These are phyloP conservation scores for Fomitopsis pinicola DNA, from an alignment of 1,284 basidiomycete species.

Conservation along the genomic window DNA sequence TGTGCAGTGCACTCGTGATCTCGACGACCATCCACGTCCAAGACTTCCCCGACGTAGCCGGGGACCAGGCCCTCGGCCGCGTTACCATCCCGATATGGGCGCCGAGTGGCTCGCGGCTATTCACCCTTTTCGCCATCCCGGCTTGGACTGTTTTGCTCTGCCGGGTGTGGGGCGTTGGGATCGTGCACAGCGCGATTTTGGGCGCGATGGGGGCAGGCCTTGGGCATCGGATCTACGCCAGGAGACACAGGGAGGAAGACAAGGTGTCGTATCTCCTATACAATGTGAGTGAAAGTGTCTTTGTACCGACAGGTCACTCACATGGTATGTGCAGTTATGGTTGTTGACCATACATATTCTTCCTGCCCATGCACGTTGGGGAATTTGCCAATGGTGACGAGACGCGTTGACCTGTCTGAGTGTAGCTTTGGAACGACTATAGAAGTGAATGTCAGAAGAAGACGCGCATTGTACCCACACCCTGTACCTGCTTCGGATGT, in stretches of 20 bases:
- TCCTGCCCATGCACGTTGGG: neutral
- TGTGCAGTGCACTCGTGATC: slow-evolving; percentile 26
- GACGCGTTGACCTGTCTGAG: too few relatives aligned
- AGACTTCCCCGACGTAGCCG: slow-evolving; percentile 33
- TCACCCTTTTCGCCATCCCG: slow-evolving; percentile 21
- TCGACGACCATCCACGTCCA: slow-evolving; percentile 32
- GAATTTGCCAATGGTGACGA: too few relatives aligned
- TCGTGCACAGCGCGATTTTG: slow-evolving; percentile 14
- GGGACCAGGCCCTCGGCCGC: slow-evolving; percentile 27
- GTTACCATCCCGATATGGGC: slow-evolving; percentile 30
- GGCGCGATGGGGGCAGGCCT: slow-evolving; percentile 21
- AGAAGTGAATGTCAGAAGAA: too few relatives aligned
- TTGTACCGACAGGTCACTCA: neutral
- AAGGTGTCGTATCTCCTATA: slow-evolving; percentile 23
- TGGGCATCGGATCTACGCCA: slow-evolving; percentile 22
- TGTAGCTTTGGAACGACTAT: too few relatives aligned
- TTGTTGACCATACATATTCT: neutral
- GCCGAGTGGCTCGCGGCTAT: slow-evolving; percentile 24
- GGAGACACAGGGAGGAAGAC: slow-evolving; percentile 16
- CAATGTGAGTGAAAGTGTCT: slow-evolving; percentile 18
- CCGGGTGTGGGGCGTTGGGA: slow-evolving; percentile 19
- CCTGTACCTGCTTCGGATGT: too few relatives aligned
- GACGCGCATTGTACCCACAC: too few relatives aligned
- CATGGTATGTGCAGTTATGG: neutral
- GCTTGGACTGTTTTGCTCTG: slow-evolving; percentile 25